Base-by-base conservation (phyloP, 495 filamentous ascomycete genomes). In the Neohortaea acidophila region DNA sequence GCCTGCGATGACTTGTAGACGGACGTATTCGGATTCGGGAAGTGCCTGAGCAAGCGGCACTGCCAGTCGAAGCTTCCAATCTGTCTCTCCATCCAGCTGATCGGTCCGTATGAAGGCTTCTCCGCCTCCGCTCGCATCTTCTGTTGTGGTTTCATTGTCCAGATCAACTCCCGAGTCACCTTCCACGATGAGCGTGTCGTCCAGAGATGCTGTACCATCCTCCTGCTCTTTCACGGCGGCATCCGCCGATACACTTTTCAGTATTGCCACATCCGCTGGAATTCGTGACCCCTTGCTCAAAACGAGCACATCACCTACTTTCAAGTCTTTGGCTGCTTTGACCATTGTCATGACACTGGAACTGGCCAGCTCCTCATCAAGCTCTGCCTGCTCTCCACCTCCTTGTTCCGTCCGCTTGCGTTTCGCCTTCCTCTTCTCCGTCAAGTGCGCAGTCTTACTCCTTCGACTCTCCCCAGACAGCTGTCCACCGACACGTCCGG, bases 61-160 rank as follows among this genome's bases (percentile, higher is more conserved):
- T 2, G 87, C 84, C 2, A 96, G 56, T 3, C 91, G 76, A 24
- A 99, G 66, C 59, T 99, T 99, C 91, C 91, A 99, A 51, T 99
- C 91, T 6, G 91, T 99, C 59, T 99, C 91, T 40, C 91, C 91
- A 49, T 99, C 91, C 8, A 99, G 69, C 54, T 99, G 91, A 56
- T 99, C 91, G 2, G 91, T 99, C 28, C 87, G 72, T 45, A 99
- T 94, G 46, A 99, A 99, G 1, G 91, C 82, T 52, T 99, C 91
- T 23, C 84, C 84, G 14, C 70, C 65, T 6, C 26, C 51, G 13
- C 27, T 37, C 3, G 45, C 33, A 17, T 45, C 41, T 10, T 35
- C 18, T 9, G 46, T 29, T 10, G 39, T 49, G 10, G 47, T 49
- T 8, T 38, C n/a, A 24, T 49, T 31, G 14, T 44, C 34, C 17